phyloP scores from a whole-genome alignment of 208 protist genomes.

The Crithidia fasciculata region DNA sequence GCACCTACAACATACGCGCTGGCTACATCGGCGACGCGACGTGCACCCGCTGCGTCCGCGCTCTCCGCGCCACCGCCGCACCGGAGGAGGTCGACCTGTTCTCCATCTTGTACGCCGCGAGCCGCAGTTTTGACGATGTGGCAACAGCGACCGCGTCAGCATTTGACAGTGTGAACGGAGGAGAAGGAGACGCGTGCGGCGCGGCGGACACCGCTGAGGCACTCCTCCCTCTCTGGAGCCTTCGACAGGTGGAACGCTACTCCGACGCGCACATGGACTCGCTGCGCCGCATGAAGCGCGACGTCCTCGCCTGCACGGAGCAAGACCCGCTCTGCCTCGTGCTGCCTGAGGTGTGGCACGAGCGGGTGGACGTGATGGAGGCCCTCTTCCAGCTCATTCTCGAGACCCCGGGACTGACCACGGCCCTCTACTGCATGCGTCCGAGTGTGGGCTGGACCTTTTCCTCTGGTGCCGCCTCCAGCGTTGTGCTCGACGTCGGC shows the following conservation, averaged over 20 bases:
- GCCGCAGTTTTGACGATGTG: conserved; percentile 5
- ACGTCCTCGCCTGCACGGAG: conserved; percentile 48
- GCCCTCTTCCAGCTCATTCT: conserved; percentile 59
- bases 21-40: conserved; percentile 79
- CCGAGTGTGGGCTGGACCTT: conserved; percentile 83
- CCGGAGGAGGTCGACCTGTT: conserved; percentile 55
- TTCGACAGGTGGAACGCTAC: conserved; percentile 44
- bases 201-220: not conserved
- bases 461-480: conserved; percentile 59
- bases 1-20: conserved; percentile 62
- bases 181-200: not conserved
- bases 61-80: conserved; percentile 28
- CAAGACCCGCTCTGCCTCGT: conserved; percentile 81
- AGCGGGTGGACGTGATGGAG: conserved; percentile 61
- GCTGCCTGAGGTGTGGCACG: conserved; percentile 80
- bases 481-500: conserved; percentile 81
- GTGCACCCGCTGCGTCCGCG: conserved; percentile 52
- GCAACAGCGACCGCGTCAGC: not conserved
- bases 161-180: not conserved
- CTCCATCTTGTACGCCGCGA: conserved; percentile 46
- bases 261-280: conserved; percentile 52
- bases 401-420: conserved; percentile 51
- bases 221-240: conserved; percentile 66
- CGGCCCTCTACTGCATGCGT: conserved; percentile 74
- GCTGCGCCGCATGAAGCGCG: conserved; percentile 49